phyloP scores from a whole-genome alignment of 2,329 filamentous ascomycete species.

The Aureobasidium sp. region DNA sequence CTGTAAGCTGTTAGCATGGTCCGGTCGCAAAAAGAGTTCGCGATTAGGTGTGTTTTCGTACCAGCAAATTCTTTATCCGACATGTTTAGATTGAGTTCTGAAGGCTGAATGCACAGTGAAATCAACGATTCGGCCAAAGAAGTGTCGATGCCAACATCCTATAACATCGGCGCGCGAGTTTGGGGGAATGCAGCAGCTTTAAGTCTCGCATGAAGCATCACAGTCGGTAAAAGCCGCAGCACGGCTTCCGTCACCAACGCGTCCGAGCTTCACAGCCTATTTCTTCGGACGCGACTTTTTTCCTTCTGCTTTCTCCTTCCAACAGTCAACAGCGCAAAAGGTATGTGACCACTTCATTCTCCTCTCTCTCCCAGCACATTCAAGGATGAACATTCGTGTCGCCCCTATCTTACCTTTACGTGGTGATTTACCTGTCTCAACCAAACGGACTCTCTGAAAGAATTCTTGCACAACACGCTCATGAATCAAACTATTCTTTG shows the following conservation, averaged over 20 bases:
- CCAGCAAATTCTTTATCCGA: conserved; percentile 50
- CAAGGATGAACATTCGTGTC: conserved; percentile 51
- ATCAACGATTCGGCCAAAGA: conserved; percentile 15
- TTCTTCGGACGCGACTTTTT: conserved; percentile 14
- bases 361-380: background rate
- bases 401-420: conserved; percentile 54
- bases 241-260: conserved; percentile 10
- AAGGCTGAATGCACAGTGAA: background rate
- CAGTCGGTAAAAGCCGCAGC: background rate
- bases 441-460: conserved; percentile 55
- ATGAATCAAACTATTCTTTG: background rate
- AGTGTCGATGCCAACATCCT: conserved; percentile 4
- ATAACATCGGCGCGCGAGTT: background rate
- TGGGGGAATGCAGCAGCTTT: conserved; percentile 15
- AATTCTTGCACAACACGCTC: conserved; percentile 14
- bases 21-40: conserved; percentile 1
- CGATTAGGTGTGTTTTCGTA: conserved; percentile 25
- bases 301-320: background rate
- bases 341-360: conserved; percentile 13
- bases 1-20: conserved; percentile 27
- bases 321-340: conserved; percentile 6
- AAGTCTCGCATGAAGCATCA: conserved; percentile 7
- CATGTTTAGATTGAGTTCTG: conserved; percentile 31
- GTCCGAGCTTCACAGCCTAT: conserved; percentile 14
- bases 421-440: conserved; percentile 56